Percentiles rank a stretch among this genome's conserved stretches.
These are phyloP conservation scores for Astrothelium subdiscretum DNA, from an alignment of 495 filamentous ascomycete genomes.

Conservation along the genomic window DNA sequence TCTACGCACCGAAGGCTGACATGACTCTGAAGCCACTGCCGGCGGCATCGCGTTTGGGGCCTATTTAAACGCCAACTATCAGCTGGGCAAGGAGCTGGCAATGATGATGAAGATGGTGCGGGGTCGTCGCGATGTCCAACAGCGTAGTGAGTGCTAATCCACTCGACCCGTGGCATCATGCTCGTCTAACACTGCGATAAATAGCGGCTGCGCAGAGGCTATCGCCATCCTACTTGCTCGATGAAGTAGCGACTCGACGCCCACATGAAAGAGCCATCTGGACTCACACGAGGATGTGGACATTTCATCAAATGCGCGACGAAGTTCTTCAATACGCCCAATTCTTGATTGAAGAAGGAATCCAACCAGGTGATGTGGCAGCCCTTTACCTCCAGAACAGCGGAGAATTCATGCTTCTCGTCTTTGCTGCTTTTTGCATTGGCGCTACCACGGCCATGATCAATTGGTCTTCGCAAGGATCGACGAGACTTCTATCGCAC, in stretches of 20 bases:
- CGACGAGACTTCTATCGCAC: neutral
- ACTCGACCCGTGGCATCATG: neutral
- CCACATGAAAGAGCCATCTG: slow-evolving; percentile 47
- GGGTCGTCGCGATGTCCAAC: slow-evolving; percentile 1
- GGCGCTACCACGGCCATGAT: slow-evolving; percentile 59
- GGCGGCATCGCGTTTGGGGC: slow-evolving; percentile 36
- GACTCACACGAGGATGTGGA: slow-evolving; percentile 42
- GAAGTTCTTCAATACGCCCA: slow-evolving; percentile 50
- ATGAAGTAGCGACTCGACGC: slow-evolving; percentile 36
- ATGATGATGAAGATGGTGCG: slow-evolving; percentile 15
- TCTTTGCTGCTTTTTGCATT: slow-evolving; percentile 50
- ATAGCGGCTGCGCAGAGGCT: slow-evolving; percentile 37
- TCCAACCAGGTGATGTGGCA: slow-evolving; percentile 55
- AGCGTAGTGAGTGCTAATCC: neutral
- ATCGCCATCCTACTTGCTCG: slow-evolving; percentile 57
- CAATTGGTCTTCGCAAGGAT: slow-evolving; percentile 1
- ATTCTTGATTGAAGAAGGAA: slow-evolving; percentile 49
- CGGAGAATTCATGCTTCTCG: slow-evolving; percentile 54
- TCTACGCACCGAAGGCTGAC: neutral
- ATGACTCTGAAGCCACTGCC: slow-evolving; percentile 34
- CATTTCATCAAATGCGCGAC: slow-evolving; percentile 45
- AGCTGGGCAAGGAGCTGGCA: slow-evolving; percentile 48
- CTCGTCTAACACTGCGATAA: neutral
- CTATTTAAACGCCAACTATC: slow-evolving; percentile 63
- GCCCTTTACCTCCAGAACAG: slow-evolving; percentile 59